Conservation (phyloP, 1,139 yeast species). For the Hemisphaericaspora lyxosophila region DNA sequence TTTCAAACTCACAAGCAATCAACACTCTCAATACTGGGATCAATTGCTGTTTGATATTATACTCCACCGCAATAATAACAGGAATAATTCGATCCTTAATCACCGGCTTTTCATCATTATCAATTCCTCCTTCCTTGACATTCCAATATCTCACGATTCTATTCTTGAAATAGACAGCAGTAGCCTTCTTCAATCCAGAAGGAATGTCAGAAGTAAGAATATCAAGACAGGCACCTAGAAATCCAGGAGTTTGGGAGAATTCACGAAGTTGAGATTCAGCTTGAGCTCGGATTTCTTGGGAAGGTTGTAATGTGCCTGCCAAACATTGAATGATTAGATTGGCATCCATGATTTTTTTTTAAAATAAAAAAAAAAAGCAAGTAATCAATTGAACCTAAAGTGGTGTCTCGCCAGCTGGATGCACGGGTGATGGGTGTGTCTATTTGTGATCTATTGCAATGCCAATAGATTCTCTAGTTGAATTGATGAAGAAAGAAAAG, state of each 20-base stretch:
- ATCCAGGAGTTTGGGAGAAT: conserved; percentile 64
- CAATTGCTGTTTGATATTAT: conserved; percentile 58
- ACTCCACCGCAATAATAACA: conserved; percentile 42
- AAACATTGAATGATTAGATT: conserved; percentile 70
- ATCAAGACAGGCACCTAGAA: conserved; percentile 80
- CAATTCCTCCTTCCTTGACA: conserved; percentile 35
- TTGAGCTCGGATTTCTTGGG: conserved; percentile 57
- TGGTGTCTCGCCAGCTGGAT: too few relatives aligned
- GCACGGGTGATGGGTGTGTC: too few relatives aligned
- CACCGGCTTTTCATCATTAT: conserved; percentile 67
- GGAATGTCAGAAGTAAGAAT: conserved; percentile 51
- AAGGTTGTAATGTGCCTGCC: conserved; percentile 75
- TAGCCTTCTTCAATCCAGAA: conserved; percentile 66
- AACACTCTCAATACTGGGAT: conserved; percentile 69
- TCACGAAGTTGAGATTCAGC: conserved; percentile 69
- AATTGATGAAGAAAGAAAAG: not conserved
- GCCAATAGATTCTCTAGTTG: not conserved
- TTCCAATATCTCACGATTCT: conserved; percentile 67
- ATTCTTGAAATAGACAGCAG: conserved; percentile 87
- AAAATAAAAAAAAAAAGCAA: too few relatives aligned
- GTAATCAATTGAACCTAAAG: conserved; percentile 7
- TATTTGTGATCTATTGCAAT: too few relatives aligned
- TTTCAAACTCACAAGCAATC: conserved; percentile 60
- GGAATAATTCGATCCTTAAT: conserved; percentile 62
- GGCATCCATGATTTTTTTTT: conserved; percentile 54